Evolutionary conservation across 495 filamentous ascomycete genomes (phyloP), one percentile per base, ranked within the genome.

Genomic region (Aspergillus sparsus): DNA sequence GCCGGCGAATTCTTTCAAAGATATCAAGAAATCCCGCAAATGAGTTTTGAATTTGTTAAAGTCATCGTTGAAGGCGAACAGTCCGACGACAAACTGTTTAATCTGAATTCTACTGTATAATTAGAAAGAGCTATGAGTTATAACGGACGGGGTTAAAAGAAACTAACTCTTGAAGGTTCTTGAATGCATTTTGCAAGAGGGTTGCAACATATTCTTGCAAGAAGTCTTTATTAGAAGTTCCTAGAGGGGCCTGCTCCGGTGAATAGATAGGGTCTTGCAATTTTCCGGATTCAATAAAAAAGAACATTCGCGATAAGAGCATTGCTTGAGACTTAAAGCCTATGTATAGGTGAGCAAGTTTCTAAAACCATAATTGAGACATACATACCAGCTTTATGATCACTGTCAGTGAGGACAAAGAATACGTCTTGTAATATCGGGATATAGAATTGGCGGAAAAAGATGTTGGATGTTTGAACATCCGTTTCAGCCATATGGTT

Each of bases 391-490:
- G 94, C 93, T 80, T 98, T 99, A 78, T 99, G 94, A 66, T 99
- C 95, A 61, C 89, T 90, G 72, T 99, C 94, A 3, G 93, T 97
- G 53, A 99, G 81, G 16, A 99, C 94, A 70, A 98, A 99, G 82
- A 99, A 97, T 15, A 97, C 90, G 70, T 99, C 94, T 75, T 98
- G 94, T 18, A 99, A 80, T 64, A 99, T 99, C 3, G 89, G 82
- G 41, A 97, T 84, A 70, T 91, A 98, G 76, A 98, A 99, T 68
- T 92, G 91, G 66, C 92, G 91, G 85, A 99, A 99, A 81, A 99
- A 99, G 56, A 88, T 87, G 65, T 89, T 92, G 61, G 92, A 90
- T 6, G 91, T 97, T 67, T 87, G 80, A 31, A 82, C 72, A 68
- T 97, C 91, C 11, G 92, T 93, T 64, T 97, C 93, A 12, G 92